phyloP scores from a whole-genome alignment of 129 eudicot species.

The Oenanthe sinensis region DNA sequence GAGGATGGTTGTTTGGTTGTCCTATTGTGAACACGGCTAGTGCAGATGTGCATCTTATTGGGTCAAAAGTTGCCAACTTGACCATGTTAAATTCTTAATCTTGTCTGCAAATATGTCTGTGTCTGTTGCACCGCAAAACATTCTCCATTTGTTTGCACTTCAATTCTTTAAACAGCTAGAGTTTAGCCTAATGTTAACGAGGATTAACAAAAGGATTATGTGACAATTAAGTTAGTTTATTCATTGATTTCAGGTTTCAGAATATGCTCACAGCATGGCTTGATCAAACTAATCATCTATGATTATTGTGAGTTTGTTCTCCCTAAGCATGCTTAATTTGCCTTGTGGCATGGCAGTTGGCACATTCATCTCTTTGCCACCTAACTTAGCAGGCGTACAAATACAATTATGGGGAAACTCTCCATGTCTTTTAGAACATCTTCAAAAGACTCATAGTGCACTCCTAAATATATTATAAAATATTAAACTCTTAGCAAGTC shows the following conservation, averaged over 20 bases:
- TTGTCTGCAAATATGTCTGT: neutral
- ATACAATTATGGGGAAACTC: neutral
- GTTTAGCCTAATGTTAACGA: neutral
- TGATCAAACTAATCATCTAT: neutral
- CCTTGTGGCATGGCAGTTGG: neutral
- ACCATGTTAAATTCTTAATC: neutral
- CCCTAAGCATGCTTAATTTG: neutral
- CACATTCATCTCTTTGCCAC: neutral
- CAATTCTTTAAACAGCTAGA: neutral
- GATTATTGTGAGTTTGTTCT: neutral
- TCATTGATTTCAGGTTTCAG: neutral
- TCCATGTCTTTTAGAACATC: neutral
- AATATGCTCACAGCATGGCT: neutral
- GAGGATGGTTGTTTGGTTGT: neutral
- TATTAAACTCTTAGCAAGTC: no score
- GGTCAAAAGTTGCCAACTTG: slow-evolving; percentile 1
- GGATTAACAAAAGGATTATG: neutral
- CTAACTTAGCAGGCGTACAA: neutral
- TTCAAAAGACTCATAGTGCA: no score
- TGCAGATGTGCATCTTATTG: neutral
- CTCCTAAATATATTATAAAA: no score
- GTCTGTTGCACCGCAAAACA: neutral
- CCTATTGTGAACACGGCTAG: neutral
- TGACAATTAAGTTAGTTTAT: neutral
- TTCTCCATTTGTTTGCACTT: neutral